Evolutionary conservation across 192 early-diverging fungal genomes (phyloP), one percentile per base, ranked within the genome.

Genomic region (Backusella tuberculispora): DNA sequence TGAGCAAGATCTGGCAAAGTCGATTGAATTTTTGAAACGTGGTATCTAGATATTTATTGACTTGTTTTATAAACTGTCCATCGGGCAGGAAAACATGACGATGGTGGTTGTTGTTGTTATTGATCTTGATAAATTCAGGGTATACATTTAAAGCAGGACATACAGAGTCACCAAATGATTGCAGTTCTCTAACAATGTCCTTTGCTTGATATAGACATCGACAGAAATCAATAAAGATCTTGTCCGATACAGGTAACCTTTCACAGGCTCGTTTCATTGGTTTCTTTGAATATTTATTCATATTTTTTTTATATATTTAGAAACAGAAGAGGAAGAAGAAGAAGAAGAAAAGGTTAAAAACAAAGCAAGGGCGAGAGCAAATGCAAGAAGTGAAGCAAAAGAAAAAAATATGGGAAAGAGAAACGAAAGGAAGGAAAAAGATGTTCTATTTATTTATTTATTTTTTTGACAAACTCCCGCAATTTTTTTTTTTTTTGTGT

Each of bases 131-230:
- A 29, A 12, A 60, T 14, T 63, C n/a, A 53, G 48, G 44, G 42
- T 63, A 29, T 63, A 41, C 24, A 34, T 19, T 40, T 21, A 73
- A 37, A 2, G 71, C 46, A 3, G 77, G 77, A 24, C 53, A 74
- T n/a, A 78, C 71, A 38, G 53, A 69, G 6, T 66, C 72, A 17
- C 77, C 73, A 48, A 78, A 78, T 1, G 53, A 38, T 48, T 74
- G n/a, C 2, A 78, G 37, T 47, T 78, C 77, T 70, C 67, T 73
- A 0, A 78, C 77, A 21, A 78, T 72, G 8, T 66, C 29, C 38
- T 78, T 78, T 3, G 77, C 77, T 65, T 78, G 77, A 47, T 78
- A 63, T 64, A 78, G 63, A 47, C 77, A 78, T 2, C 77, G 71
- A 40, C 66, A 69, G 41, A 78, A 78, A 26, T 78, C 77, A 1